A percentile compares a stretch with the other conserved stretches of the same genome.
Evolutionary conservation across 768 basidiomycete species (phyloP).

Genomic region (Lactarius quietus): DNA sequence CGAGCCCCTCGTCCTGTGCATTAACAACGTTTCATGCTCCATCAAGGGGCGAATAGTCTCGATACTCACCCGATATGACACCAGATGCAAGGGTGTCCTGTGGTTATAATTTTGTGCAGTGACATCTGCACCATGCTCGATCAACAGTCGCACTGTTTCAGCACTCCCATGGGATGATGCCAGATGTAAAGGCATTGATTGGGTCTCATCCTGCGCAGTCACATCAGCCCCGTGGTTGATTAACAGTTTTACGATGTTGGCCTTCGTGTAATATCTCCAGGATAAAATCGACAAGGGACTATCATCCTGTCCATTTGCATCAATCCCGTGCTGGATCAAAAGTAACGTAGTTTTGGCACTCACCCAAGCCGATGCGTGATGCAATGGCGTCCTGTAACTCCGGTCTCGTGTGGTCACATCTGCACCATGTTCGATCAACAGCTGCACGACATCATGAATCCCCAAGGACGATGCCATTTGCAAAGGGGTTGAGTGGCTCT

Average conservation of each 20-base stretch:
- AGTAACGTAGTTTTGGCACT: not conserved
- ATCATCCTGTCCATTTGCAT: not conserved
- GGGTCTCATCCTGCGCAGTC: not conserved
- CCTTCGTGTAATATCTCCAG: not conserved
- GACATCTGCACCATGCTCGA: not conserved
- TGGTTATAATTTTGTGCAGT: not conserved
- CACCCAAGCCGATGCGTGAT: not conserved
- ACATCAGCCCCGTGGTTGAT: not conserved
- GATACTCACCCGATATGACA: not conserved
- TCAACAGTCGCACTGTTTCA: not conserved
- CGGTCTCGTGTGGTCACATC: not conserved
- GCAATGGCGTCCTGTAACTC: not conserved
- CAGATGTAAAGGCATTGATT: not conserved
- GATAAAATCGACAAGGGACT: rapidly evolving
- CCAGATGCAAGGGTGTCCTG: not conserved
- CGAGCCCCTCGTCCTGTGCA: not conserved
- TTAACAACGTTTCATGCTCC: not conserved
- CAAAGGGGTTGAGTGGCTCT: not conserved
- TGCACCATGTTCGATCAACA: not conserved
- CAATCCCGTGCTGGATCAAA: not conserved
- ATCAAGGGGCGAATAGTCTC: not conserved
- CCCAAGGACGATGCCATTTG: not conserved
- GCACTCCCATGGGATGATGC: not conserved
- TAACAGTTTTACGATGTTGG: not conserved
- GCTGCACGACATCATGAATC: not conserved